Percentiles rank a stretch among this genome's conserved stretches.
phyloP scores from a whole-genome alignment of 2,329 filamentous ascomycete species.

The Neoascochyta sp. region DNA sequence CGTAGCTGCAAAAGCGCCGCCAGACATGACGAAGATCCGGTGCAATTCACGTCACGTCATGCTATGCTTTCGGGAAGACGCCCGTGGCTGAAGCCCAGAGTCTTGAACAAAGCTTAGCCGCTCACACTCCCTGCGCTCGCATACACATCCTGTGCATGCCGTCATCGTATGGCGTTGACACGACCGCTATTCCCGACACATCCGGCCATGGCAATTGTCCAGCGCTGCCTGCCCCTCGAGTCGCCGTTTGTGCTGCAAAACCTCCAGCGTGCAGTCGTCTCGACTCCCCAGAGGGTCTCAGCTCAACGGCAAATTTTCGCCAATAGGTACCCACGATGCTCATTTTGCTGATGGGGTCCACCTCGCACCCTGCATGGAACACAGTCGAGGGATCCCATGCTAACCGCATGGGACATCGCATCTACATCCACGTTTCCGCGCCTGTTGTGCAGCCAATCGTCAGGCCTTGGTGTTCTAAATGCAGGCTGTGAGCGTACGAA shows the following conservation, averaged over 20 bases:
- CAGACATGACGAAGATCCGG: conserved; percentile 1
- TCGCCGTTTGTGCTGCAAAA: not conserved
- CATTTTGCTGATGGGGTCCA: conserved; percentile 8
- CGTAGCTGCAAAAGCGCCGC: not conserved
- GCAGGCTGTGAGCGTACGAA: too few species aligned
- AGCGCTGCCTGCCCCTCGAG: conserved; percentile 3
- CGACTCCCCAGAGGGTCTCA: conserved; percentile 4
- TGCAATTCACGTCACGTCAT: conserved; percentile 12
- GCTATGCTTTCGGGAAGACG: conserved; percentile 17
- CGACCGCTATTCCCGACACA: conserved; percentile 12
- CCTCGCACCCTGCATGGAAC: conserved; percentile 6
- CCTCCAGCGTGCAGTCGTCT: not conserved
- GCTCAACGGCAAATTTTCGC: conserved; percentile 6
- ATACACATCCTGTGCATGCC: conserved; percentile 13
- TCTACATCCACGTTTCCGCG: too few species aligned
- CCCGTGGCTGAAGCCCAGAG: conserved; percentile 22
- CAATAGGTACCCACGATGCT: too few species aligned
- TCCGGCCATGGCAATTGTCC: too few species aligned
- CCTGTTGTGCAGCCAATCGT: too few species aligned
- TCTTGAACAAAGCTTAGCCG: conserved; percentile 30
- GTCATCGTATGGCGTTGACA: conserved; percentile 13
- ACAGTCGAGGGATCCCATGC: too few species aligned
- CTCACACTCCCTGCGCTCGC: conserved; percentile 7
- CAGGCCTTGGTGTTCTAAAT: too few species aligned
- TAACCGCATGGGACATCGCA: too few species aligned